Base-by-base conservation (phyloP, 768 basidiomycete genomes). In the Multifurca ochricompacta region DNA sequence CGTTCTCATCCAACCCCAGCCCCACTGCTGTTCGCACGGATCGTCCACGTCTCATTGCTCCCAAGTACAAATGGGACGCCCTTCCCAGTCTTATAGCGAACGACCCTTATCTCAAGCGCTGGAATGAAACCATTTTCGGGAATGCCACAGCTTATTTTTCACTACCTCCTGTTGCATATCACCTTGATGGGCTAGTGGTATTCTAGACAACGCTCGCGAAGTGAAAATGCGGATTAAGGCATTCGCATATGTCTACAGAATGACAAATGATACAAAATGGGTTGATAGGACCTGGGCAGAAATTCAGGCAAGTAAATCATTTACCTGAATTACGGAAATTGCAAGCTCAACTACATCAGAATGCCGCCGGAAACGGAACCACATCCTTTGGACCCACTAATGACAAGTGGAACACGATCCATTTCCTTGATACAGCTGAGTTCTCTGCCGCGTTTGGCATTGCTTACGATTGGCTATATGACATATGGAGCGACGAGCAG, bases 401-500 rank as follows among this genome's bases (percentile, higher is more conserved):
- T 48, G 73, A 73, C 52, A 81, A 73, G 64, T 99, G 95, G 96
- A 96, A 98, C 71, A 75, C 83, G 5, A 59, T 43, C 1, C 96
- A 99, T 70, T 98, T 97, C 80, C 83, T 98, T 42, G 95, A 95
- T 67, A 73, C 80, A 18, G 94, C 85, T n/a, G 95, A 97, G 69
- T 76, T 96, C 60, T 82, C 82, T 16, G 82, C 86, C 23, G 93
- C 91, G 4, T 98, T 85, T 64, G 96, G 78, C 28, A 87, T 93
- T 59, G 95, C 85, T 1, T 99, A 98, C 63, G 96, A 99, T 66
- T 99, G 96, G 96, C 65, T 98, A 30, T 85, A 96, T 68, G 86
- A 92, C 50, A 73, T 77, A 49, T 95, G 87, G 89, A 80, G 79
- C 13, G 71, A 77, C 30, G 77, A 80, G 1, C 91, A 94, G 69